Base-by-base conservation (phyloP, 192 early-diverging fungal genomes). In the Polychytrium aggregatum region DNA sequence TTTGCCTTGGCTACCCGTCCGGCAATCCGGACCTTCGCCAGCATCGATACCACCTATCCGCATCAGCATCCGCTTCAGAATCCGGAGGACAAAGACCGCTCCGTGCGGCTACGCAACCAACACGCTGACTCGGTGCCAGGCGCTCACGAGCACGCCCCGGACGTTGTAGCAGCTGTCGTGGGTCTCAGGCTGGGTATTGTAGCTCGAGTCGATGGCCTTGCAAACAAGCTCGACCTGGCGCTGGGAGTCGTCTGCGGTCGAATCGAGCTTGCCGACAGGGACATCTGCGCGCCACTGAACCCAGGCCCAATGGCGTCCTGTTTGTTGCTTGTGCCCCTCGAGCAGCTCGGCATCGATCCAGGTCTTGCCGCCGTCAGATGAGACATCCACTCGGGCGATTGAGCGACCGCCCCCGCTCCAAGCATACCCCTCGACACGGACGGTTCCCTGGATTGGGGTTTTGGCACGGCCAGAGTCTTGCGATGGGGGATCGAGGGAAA, bases 101-200 rank as follows among this genome's bases (percentile, higher is more conserved):
- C n/a, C n/a, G n/a, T n/a, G n/a, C n/a, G n/a, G n/a, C n/a, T n/a
- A n/a, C n/a, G 39, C 17, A 16, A 44, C 44, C 3, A 6, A 35
- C 6, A 46, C 63, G 20, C 47, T 64, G 36, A 67, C 64, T 0
- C 63, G 53, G 27, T 70, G 67, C 72, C 72, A 74, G 3, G 64
- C 67, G 33, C 35, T 59, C 6, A 53, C 57, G 30, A 74, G 50
- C 10, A 74, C 64, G 11, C 72, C 72, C 17, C 72, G 29, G 24
- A 59, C 56, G 52, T 74, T 74, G 42, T 64, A 74, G n/a, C 62
- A 52, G 24, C 62, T 57, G n/a, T 48, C 52, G 17, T 62, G 36
- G 20, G 46, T 55, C 53, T 82, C 79, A 13, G 86, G 91, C 63
- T 94, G 91, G 45, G 82, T 82, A 56, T 94, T 94, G 52, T 90